A percentile compares a stretch with the other conserved stretches of the same genome.
These are phyloP conservation scores for Polychytrium aggregatum DNA, from an alignment of 192 early-diverging fungal genomes.

Conservation along the genomic window DNA sequence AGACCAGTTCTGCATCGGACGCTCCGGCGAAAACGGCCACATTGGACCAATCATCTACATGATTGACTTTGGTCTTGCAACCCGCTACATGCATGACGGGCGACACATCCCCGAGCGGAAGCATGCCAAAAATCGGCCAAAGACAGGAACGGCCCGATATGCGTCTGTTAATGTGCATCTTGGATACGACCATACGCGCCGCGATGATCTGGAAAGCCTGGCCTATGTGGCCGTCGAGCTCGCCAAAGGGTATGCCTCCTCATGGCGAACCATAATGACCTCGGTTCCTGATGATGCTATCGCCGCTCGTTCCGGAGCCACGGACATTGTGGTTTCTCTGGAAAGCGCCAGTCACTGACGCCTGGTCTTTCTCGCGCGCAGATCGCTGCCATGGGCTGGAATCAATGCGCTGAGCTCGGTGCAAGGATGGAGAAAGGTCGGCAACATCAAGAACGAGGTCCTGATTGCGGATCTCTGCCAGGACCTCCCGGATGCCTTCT, in stretches of 20 bases:
- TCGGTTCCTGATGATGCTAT: background rate
- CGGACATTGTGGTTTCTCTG: too few species aligned
- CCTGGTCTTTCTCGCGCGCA: too few species aligned
- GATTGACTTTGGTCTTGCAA: slow-evolving; percentile 33
- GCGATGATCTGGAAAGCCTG: slow-evolving; percentile 32
- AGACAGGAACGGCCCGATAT: slow-evolving; percentile 37
- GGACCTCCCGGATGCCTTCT: slow-evolving; percentile 23
- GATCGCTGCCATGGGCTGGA: slow-evolving; percentile 25
- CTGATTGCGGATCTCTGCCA: slow-evolving; percentile 11
- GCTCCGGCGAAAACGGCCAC: slow-evolving; percentile 13
- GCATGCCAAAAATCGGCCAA: slow-evolving; percentile 9
- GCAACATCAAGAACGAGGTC: slow-evolving; percentile 18
- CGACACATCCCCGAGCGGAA: slow-evolving; percentile 17
- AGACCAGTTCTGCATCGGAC: slow-evolving; percentile 38
- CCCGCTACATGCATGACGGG: slow-evolving; percentile 14
- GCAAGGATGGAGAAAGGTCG: slow-evolving; percentile 31
- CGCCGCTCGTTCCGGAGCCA: background rate
- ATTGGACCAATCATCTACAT: slow-evolving; percentile 20
- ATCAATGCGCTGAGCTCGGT: slow-evolving; percentile 17
- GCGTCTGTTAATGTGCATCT: slow-evolving; percentile 31
- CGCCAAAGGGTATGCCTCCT: slow-evolving; percentile 17
- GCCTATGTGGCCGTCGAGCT: slow-evolving; percentile 24
- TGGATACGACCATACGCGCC: slow-evolving; percentile 22
- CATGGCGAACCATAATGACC: background rate
- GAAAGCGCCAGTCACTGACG: too few species aligned